phyloP scores from a whole-genome alignment of 345 rosid species.

The Trapa bicornis region DNA sequence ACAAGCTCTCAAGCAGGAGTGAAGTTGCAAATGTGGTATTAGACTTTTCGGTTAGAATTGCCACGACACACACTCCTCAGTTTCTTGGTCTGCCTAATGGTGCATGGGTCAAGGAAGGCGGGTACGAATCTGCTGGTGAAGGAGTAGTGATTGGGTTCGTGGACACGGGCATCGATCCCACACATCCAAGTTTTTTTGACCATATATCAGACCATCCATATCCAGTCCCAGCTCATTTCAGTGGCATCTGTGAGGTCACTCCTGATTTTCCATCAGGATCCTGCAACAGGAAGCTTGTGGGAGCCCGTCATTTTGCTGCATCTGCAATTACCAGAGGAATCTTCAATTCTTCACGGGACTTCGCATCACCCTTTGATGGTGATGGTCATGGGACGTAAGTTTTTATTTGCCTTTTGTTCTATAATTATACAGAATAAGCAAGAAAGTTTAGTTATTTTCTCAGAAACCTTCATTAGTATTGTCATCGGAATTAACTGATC shows the following conservation, averaged over 20 bases:
- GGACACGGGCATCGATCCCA: slow-evolving; percentile 94
- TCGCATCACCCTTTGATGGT: slow-evolving; percentile 84
- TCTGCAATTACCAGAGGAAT: slow-evolving; percentile 94
- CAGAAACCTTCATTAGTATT: not conserved
- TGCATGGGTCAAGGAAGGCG: slow-evolving; percentile 76
- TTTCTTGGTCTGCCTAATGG: slow-evolving; percentile 85
- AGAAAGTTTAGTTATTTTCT: not conserved
- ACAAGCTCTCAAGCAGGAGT: slow-evolving; percentile 45
- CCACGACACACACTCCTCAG: slow-evolving; percentile 90
- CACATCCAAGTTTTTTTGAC: slow-evolving; percentile 78
- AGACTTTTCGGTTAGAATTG: slow-evolving; percentile 84
- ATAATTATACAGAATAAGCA: not conserved
- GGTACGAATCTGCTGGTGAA: slow-evolving; percentile 78
- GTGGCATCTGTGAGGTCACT: slow-evolving; percentile 92
- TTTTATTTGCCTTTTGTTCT: not conserved
- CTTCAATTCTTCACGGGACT: slow-evolving; percentile 76
- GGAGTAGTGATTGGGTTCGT: slow-evolving; percentile 86
- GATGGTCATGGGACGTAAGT: slow-evolving; percentile 99
- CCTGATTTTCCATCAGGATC: slow-evolving; percentile 94
- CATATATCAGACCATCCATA: slow-evolving; percentile 36
- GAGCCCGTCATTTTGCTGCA: slow-evolving; percentile 95
- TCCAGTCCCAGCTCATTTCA: slow-evolving; percentile 72
- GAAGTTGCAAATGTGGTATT: slow-evolving; percentile 79
- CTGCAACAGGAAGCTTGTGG: slow-evolving; percentile 88
- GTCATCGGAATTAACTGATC: not conserved